A percentile compares a stretch with the other conserved stretches of the same genome.
Conservation (phyloP, 2,329 filamentous ascomycete genomes). For the Aschersonia sp. region DNA sequence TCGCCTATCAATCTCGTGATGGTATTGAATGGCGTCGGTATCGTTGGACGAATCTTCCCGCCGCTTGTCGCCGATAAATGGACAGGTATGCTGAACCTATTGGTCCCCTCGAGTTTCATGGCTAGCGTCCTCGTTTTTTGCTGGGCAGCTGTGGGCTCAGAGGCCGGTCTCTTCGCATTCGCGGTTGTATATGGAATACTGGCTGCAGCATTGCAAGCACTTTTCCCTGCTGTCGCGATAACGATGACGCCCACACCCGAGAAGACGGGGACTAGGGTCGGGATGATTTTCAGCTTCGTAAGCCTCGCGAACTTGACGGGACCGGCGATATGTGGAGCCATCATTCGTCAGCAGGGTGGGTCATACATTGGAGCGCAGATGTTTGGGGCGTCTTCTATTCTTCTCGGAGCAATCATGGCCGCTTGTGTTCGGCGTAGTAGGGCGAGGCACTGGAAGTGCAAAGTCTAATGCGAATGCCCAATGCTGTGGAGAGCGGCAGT, state of each 20-base stretch:
- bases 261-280: conserved; percentile 30
- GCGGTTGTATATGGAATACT: not conserved
- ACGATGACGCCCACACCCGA: conserved; percentile 25
- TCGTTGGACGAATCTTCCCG: conserved; percentile 37
- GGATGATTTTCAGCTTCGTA: conserved; percentile 27
- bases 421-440: not conserved
- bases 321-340: conserved; percentile 27
- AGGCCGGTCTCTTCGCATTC: not conserved
- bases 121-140: conserved; percentile 30
- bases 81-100: conserved; percentile 39
- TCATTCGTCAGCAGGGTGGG: conserved; percentile 25
- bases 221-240: conserved; percentile 11
- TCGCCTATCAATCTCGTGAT: conserved; percentile 40
- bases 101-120: conserved; percentile 29
- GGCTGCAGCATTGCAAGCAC: not conserved
- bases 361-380: conserved; percentile 28
- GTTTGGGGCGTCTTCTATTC: not conserved
- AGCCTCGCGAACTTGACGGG: conserved; percentile 28
- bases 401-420: not conserved
- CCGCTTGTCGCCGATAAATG: conserved; percentile 36
- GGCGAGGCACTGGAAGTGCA: not conserved
- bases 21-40: conserved; percentile 40
- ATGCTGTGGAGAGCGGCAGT: too few species aligned
- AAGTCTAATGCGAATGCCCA: not conserved
- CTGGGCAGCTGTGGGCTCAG: conserved; percentile 37